Conservation (phyloP, 164 flowering plant genomes). For the Chimonanthus salicifolius region DNA sequence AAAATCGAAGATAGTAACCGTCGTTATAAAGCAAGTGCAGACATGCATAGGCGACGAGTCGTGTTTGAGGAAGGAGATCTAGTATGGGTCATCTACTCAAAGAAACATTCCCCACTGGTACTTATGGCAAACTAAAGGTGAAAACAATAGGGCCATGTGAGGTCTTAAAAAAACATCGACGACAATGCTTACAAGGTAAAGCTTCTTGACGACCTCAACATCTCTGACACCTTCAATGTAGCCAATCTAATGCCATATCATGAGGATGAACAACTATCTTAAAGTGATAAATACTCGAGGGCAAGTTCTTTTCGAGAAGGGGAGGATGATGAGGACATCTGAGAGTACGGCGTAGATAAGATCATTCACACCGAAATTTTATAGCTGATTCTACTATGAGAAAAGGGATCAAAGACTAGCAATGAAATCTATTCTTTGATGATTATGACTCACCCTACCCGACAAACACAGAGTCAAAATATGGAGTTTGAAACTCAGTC, state of each 20-base stretch:
- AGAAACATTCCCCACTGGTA: not conserved
- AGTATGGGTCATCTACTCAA: not conserved
- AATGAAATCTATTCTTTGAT: too few species aligned
- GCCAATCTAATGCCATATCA: not conserved
- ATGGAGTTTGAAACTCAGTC: too few species aligned
- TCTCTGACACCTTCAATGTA: constrained; percentile 1
- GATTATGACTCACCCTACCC: too few species aligned
- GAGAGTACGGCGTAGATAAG: too few species aligned
- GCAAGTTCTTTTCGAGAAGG: not conserved
- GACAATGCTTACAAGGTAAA: not conserved
- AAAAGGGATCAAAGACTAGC: too few species aligned
- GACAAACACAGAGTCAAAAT: too few species aligned
- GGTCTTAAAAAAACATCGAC: not conserved
- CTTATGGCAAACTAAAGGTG: not conserved
- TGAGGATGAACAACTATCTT: not conserved
- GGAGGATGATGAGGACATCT: not conserved
- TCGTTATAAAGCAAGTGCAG: not conserved
- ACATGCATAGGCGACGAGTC: not conserved
- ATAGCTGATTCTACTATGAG: too few species aligned
- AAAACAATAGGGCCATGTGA: not conserved
- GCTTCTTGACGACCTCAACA: not conserved
- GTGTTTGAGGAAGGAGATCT: not conserved
- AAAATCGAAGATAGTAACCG: too few species aligned
- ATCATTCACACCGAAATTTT: too few species aligned
- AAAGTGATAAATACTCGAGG: not conserved